Conservation (phyloP, 176 grass and related monocot genomes). For the Aegilops tauschii region DNA sequence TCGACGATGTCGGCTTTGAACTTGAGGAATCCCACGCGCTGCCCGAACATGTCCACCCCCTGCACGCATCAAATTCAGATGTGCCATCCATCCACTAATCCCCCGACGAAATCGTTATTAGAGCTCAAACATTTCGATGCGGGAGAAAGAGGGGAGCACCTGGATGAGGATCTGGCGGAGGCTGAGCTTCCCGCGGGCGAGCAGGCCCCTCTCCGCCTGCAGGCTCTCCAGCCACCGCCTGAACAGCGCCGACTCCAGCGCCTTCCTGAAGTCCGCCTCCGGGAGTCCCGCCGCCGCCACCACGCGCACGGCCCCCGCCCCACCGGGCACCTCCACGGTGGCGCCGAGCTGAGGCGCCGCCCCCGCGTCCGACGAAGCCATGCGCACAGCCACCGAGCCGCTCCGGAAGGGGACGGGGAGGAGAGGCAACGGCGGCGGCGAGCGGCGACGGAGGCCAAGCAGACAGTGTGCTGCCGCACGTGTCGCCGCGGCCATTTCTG, state of each 20-base stretch:
- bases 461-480: constrained; percentile 16
- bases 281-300: constrained; percentile 58
- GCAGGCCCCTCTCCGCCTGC: constrained; percentile 70
- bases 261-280: constrained; percentile 69
- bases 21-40: constrained; percentile 84
- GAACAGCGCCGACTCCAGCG: constrained; percentile 65
- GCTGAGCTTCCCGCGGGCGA: constrained; percentile 49
- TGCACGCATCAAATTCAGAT: constrained; percentile 20
- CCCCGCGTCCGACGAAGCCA: constrained; percentile 44
- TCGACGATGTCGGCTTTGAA: constrained; percentile 92
- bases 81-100: not conserved
- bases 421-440: not conserved
- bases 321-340: constrained; percentile 45
- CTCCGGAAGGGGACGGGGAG: not conserved
- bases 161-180: constrained; percentile 76
- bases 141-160: constrained; percentile 18
- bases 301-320: constrained; percentile 38
- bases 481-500: constrained; percentile 10
- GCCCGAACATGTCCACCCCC: constrained; percentile 90
- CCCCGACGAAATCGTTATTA: not conserved
- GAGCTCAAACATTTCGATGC: not conserved
- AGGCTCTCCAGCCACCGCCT: constrained; percentile 75
- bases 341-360: not conserved
- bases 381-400: constrained; percentile 16
- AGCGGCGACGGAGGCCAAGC: not conserved